Percentiles rank a stretch among this genome's conserved stretches.
phyloP scores from a whole-genome alignment of 176 grass and related monocot species.

The Musa acuminata region DNA sequence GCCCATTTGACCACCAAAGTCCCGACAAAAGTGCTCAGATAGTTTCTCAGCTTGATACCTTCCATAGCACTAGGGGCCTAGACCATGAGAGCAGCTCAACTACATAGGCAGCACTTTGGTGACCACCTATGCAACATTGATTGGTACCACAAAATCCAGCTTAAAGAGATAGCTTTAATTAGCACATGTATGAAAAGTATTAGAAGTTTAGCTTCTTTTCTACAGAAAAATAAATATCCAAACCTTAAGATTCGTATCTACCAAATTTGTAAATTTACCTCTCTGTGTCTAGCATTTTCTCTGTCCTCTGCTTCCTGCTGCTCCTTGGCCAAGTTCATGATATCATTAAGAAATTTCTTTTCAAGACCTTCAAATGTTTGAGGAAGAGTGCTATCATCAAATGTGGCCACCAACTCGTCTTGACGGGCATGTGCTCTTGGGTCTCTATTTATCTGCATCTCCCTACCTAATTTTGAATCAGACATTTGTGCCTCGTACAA shows the following conservation, averaged over 20 bases:
- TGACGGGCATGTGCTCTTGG: conserved; percentile 30
- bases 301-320: conserved; percentile 67
- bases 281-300: conserved; percentile 73
- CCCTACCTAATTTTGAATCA: conserved; percentile 54
- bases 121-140: background rate
- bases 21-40: background rate
- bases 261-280: conserved; percentile 33
- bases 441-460: conserved; percentile 47
- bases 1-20: background rate
- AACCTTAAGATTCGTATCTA: background rate
- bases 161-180: background rate
- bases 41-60: background rate
- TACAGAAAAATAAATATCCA: background rate
- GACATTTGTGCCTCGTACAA: conserved; percentile 57
- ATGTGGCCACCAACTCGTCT: conserved; percentile 36
- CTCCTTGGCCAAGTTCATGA: conserved; percentile 66
- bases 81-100: background rate
- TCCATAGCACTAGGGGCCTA: background rate
- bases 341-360: conserved; percentile 76
- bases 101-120: background rate
- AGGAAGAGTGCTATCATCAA: conserved; percentile 44
- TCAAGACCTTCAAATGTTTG: conserved; percentile 77
- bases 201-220: background rate
- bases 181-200: background rate
- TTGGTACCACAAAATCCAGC: background rate